Percentiles rank a stretch among this genome's conserved stretches.
These are phyloP conservation scores for Colletotrichum orbiculare DNA, from an alignment of 2,329 filamentous ascomycete species.

Conservation along the genomic window DNA sequence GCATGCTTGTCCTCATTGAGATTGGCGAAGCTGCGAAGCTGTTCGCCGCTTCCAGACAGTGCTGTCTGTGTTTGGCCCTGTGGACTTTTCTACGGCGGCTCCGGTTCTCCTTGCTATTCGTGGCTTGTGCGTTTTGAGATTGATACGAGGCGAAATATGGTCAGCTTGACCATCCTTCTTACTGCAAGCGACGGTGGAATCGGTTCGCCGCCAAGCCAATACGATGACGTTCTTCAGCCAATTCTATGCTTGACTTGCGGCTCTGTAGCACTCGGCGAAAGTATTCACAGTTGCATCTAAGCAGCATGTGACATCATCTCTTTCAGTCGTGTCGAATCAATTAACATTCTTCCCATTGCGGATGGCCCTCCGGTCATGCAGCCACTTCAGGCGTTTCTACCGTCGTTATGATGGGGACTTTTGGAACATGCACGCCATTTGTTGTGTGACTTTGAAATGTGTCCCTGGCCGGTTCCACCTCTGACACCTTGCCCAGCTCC, in stretches of 20 bases:
- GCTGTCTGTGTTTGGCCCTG: background rate
- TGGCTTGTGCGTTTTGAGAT: too few species aligned
- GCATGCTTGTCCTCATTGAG: background rate
- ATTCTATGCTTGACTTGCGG: too few species aligned
- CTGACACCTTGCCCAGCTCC: background rate
- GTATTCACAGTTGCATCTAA: too few species aligned
- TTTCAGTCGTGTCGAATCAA: too few species aligned
- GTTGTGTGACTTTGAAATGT: background rate
- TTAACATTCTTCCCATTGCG: too few species aligned
- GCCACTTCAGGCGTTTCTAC: slow-evolving; percentile 16
- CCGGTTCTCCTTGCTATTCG: background rate
- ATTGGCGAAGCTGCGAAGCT: background rate
- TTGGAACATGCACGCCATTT: background rate
- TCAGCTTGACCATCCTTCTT: too few species aligned
- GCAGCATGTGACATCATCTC: too few species aligned
- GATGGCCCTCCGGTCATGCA: background rate
- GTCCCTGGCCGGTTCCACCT: background rate
- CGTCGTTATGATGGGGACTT: slow-evolving; percentile 10
- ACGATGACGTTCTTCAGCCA: too few species aligned
- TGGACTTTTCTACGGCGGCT: background rate
- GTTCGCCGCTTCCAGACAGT: background rate
- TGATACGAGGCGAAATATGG: too few species aligned
- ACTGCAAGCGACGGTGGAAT: too few species aligned
- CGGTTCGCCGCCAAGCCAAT: too few species aligned
- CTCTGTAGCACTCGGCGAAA: too few species aligned